Percentiles rank a stretch among this genome's conserved stretches.
phyloP scores from a whole-genome alignment of 805 yeast species.

The Saccharomycopsis fermentans region DNA sequence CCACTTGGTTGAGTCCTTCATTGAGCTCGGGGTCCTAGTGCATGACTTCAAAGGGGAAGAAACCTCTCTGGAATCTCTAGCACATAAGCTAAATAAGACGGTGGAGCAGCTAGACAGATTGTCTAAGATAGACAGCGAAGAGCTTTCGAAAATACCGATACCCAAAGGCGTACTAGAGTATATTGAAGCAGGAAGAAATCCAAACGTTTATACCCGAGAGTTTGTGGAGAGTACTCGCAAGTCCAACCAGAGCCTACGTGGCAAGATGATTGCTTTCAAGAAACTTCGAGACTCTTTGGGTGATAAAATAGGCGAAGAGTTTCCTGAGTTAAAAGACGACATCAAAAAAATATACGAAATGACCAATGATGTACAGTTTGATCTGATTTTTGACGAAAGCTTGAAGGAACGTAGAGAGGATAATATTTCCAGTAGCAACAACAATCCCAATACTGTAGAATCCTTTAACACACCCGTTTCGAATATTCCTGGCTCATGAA shows the following conservation, averaged over 20 bases:
- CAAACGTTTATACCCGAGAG: slow-evolving; percentile 94
- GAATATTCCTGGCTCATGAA: background rate
- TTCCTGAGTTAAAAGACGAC: slow-evolving; percentile 57
- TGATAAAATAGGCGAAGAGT: slow-evolving; percentile 59
- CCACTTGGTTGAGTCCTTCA: slow-evolving; percentile 62
- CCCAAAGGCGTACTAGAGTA: slow-evolving; percentile 85
- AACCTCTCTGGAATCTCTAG: slow-evolving; percentile 54
- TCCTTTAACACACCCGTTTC: background rate
- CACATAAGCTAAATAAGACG: slow-evolving; percentile 31
- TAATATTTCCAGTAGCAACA: background rate
- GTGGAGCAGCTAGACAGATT: slow-evolving; percentile 31
- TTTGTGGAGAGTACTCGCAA: slow-evolving; percentile 90
- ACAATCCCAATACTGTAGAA: background rate
- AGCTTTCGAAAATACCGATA: slow-evolving; percentile 36
- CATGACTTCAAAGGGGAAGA: slow-evolving; percentile 90
- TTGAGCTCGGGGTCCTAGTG: slow-evolving; percentile 82
- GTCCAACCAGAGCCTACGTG: slow-evolving; percentile 79
- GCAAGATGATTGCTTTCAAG: slow-evolving; percentile 63
- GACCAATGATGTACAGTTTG: slow-evolving; percentile 23
- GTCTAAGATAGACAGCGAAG: slow-evolving; percentile 22
- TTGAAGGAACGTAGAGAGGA: background rate
- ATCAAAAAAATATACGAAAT: slow-evolving; percentile 48
- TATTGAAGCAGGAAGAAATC: slow-evolving; percentile 93
- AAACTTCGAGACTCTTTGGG: slow-evolving; percentile 59
- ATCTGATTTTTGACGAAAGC: background rate